These are phyloP conservation scores for Eucalyptus melliodora DNA, from an alignment of 345 rosid genomes.

Conservation along the genomic window DNA sequence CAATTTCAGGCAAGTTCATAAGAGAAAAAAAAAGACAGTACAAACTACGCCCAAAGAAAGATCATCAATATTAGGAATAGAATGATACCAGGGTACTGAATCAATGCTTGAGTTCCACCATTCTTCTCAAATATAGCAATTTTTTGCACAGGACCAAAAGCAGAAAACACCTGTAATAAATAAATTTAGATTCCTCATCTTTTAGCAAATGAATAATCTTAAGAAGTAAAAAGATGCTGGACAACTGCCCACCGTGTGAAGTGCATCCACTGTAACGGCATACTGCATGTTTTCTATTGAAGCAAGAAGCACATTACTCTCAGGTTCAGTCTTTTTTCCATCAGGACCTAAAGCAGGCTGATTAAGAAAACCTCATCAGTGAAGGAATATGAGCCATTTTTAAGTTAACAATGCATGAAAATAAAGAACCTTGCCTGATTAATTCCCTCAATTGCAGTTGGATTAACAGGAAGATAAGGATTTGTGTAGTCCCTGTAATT, in stretches of 20 bases:
- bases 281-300: slow-evolving; percentile 97
- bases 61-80: not conserved
- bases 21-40: not conserved
- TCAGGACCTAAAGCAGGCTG: slow-evolving; percentile 81
- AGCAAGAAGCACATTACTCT: slow-evolving; percentile 94
- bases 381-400: not conserved
- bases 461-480: slow-evolving; percentile 96
- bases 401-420: not conserved
- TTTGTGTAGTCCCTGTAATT: slow-evolving; percentile 85
- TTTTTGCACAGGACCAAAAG: slow-evolving; percentile 87
- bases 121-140: slow-evolving; percentile 95
- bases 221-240: not conserved
- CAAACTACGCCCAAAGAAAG: not conserved
- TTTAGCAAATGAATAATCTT: not conserved
- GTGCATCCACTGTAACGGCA: slow-evolving; percentile 87
- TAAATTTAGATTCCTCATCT: not conserved
- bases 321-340: slow-evolving; percentile 79
- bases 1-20: not conserved
- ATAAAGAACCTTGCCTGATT: slow-evolving; percentile 33
- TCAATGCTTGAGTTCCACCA: slow-evolving; percentile 87
- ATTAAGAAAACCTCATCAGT: not conserved
- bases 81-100: slow-evolving; percentile 77
- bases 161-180: slow-evolving; percentile 60
- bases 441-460: slow-evolving; percentile 79
- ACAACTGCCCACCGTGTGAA: slow-evolving; percentile 57